Evolutionary conservation across 2,329 filamentous ascomycete species (phyloP), one percentile per base, ranked within the genome.

Genomic region (Pestalotiopsis sp.): DNA sequence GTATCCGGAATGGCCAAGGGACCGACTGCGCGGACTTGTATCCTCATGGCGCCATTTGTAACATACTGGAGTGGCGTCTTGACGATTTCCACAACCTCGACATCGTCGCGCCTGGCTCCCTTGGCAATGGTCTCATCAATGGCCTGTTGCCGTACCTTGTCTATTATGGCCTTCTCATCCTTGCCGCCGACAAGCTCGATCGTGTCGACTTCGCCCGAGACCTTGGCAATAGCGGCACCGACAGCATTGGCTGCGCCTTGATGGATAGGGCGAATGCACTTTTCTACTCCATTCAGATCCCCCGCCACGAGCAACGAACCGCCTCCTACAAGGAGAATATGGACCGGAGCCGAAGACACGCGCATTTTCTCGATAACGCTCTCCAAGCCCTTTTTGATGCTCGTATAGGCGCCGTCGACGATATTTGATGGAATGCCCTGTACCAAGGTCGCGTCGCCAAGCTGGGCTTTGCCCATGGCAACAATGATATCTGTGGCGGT

Each of bases 171-270:
- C 49, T 57, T 66, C 27, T 66, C 64, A 3, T 56, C 41, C 13
- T 49, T 56, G 20, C 25, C 64, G 4, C 25, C 45, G 4, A 38
- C 41, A 39, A 66, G 17, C 27, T 66, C 64, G 11, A 66, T 66
- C 3, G 31, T 20, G 49, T 66, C 64, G 7, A 66, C 31, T 6
- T 66, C 64, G 25, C 64, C 64, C 14, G 64, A 56, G 7, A 66
- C 64, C 49, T 66, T 66, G 11, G 64, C 49, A n/a, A 66, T 66
- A 20, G 64, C 64, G 6, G 64, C 64, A 12, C 64, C 64, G 17
- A 66, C 64, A 11, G 64, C 64, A 57, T 66, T 66, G 0, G 64
- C 64, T 4, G 64, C 64, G 13, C 52, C 64, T 20, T 66, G 14
- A 12, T 66, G 49, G n/a, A 66, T 57, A 1, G 45, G 64, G n/a